Evolutionary conservation across 768 basidiomycete genomes (phyloP), one percentile per base, ranked within the genome.

Genomic region (Tricholoma saponaceum): DNA sequence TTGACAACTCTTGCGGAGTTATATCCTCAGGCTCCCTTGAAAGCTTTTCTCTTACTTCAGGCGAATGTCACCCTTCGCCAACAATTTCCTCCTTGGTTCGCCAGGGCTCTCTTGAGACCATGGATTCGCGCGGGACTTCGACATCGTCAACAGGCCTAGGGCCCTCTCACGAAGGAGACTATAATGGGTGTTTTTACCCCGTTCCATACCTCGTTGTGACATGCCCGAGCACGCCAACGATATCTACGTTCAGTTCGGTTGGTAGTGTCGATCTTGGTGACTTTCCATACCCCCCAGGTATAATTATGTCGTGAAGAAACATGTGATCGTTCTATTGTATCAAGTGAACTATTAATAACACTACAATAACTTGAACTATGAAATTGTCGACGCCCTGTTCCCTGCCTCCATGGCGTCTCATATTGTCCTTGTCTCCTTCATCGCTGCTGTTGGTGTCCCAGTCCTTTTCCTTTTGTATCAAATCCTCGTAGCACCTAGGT

Each of bases 201-300:
- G 47, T 70, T 23, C 71, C 71, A 33, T 60, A 58, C 23, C 56
- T 74, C 6, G 67, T 74, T 61, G 69, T 76, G 54, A 74, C 76
- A 1, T 62, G 69, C 20, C 73, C 76, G 3, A 76, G 75, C 60
- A 67, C 65, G 16, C 64, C 67, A 18, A 74, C 67, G 52, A 58
- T 73, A 10, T 57, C 60, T 14, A 73, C 72, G 23, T 53, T 76
- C 13, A 67, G 59, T 25, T 76, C 71, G n/a, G 71, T 64, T 25
- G 65, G 70, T 5, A 81, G 76, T 0, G 66, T 81, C 20, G 70
- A 79, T 58, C 66, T 83, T 50, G 70, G 73, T 60, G 75, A 79
- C 51, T 82, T 83, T 64, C 80, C 80, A 14, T 62, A 72, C 1
- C 79, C 80, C 1, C 80, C 39, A 28, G 8, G n/a, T n/a, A 10